A percentile compares a stretch with the other conserved stretches of the same genome.
Evolutionary conservation across 2,329 filamentous ascomycete genomes (phyloP).

Genomic region (Sporothrix phasma): DNA sequence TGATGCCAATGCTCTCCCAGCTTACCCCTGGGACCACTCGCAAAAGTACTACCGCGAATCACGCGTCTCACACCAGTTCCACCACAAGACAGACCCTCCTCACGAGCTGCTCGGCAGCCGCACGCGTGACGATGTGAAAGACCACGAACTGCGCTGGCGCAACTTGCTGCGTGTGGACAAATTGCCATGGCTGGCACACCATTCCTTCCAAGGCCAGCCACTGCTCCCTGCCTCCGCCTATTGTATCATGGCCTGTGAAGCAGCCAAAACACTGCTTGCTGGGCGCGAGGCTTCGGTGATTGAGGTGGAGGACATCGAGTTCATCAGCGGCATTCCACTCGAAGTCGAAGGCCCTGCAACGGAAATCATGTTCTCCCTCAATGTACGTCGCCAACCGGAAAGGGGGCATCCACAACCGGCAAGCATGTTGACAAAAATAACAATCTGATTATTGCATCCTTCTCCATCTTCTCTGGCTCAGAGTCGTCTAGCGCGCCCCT

Average conservation of each 20-base stretch:
- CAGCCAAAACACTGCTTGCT: slow-evolving; percentile 25
- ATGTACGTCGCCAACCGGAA: slow-evolving; percentile 16
- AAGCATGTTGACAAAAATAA: not conserved
- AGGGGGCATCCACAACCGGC: not conserved
- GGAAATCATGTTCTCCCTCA: slow-evolving; percentile 31
- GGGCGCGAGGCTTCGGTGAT: slow-evolving; percentile 22
- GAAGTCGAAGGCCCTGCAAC: slow-evolving; percentile 27
- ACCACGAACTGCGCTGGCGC: slow-evolving; percentile 15
- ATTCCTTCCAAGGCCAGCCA: slow-evolving; percentile 33
- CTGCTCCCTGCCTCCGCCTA: slow-evolving; percentile 40
- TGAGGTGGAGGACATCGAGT: slow-evolving; percentile 27
- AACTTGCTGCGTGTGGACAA: slow-evolving; percentile 14
- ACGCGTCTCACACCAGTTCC: slow-evolving; percentile 8
- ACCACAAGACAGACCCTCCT: slow-evolving; percentile 5
- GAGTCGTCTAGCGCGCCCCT: slow-evolving; percentile 27
- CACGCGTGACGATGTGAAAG: slow-evolving; percentile 12
- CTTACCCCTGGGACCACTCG: slow-evolving; percentile 19
- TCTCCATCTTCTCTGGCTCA: slow-evolving; percentile 28
- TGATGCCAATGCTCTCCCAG: slow-evolving; percentile 15
- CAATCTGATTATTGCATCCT: slow-evolving; percentile 23
- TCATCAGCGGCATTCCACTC: slow-evolving; percentile 26
- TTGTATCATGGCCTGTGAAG: slow-evolving; percentile 38
- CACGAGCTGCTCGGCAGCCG: slow-evolving; percentile 19
- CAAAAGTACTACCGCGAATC: slow-evolving; percentile 17
- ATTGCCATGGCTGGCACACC: slow-evolving; percentile 22